Evolutionary conservation across 2,329 filamentous ascomycete species (phyloP), one percentile per base, ranked within the genome.

Genomic region (Diaporthe sp.): DNA sequence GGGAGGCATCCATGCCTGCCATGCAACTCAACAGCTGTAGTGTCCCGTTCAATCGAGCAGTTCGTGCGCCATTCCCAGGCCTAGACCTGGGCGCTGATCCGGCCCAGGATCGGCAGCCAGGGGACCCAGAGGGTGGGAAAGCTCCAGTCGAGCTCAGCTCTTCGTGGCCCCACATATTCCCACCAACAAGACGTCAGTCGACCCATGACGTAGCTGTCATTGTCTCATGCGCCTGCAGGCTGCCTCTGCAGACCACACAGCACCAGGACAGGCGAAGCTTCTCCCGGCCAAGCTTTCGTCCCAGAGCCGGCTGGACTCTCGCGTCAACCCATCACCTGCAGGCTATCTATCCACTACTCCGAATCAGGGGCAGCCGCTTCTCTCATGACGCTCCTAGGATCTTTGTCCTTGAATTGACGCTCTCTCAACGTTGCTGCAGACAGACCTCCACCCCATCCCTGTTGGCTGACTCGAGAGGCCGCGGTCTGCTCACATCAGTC

Each of bases 131-230:
- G 8, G 28, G 12, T 15, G 42, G 61, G 61, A 50, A 50, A 47
- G 45, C 12, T 35, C 30, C 42, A 52, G 45, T 67, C 45, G 45
- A 67, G 64, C 61, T 67, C 60, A 67, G 64, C 61, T 67, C 60
- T n/a, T 9, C 25, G 45, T 25, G 61, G 61, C 64, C 64, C 64
- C 64, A 67, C 64, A 50, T 35, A 28, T 38, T 67, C 30, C 64
- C 64, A 40, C 64, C 64, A 52, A 45, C 33, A 54, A 68, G 64
- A 68, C 64, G 64, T 68, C 47, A 68, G 64, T 40, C 47, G n/a
- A n/a, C 13, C 33, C 33, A 68, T 68, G 64, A 68, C 64, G 64
- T 68, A 68, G 47, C 47, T 54, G 35, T 54, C 25, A 47, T 19
- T 68, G n/a, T 40, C 33, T 68, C 64, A 28, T 19, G 15, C 47